Conservation (phyloP, 164 flowering plant genomes). For the Echeveria elegans region DNA sequence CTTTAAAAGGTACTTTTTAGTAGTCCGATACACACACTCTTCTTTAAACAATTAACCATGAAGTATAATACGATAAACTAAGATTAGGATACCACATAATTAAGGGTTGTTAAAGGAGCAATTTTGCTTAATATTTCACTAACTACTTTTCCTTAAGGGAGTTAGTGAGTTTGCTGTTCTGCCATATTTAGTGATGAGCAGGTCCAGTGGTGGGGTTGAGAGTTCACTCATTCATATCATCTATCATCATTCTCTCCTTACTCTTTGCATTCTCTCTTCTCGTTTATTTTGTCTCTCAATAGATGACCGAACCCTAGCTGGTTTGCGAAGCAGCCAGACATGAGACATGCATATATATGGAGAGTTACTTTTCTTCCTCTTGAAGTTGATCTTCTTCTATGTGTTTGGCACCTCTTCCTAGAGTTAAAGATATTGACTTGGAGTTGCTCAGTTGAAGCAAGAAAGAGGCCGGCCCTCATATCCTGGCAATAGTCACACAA, state of each 20-base stretch:
- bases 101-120: not conserved
- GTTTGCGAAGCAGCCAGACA: not conserved
- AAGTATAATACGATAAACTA: not conserved
- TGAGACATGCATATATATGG: too few species aligned
- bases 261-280: not conserved
- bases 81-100: not conserved
- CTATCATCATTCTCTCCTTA: not conserved
- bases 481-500: not conserved
- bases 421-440: not conserved
- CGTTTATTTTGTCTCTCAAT: too few species aligned
- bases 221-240: not conserved
- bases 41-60: too few species aligned
- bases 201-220: constrained; percentile 1
- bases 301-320: not conserved
- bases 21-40: not conserved
- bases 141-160: not conserved
- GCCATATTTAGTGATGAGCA: not conserved
- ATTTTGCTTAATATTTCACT: not conserved
- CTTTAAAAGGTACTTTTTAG: not conserved
- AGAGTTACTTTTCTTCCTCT: not conserved
- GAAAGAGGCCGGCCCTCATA: not conserved
- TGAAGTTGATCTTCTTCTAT: not conserved
- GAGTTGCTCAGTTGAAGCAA: not conserved
- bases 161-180: not conserved
- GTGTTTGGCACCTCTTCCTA: not conserved